phyloP scores from a whole-genome alignment of 2,329 filamentous ascomycete genomes.

The Teratosphaeria epicoccoides region DNA sequence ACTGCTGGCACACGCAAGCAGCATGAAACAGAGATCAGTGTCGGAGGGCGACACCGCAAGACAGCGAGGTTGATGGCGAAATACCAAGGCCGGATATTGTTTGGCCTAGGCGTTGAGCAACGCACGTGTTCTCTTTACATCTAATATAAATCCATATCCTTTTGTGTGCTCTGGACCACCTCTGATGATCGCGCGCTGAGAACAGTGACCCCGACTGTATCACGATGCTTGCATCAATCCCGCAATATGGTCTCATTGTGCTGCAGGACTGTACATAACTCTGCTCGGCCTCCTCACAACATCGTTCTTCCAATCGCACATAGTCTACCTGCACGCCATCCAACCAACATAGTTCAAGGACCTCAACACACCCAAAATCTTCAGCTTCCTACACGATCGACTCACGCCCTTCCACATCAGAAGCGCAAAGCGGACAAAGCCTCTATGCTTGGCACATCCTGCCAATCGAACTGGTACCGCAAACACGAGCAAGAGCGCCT shows the following conservation, averaged over 20 bases:
- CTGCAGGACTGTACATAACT: constrained; percentile 29
- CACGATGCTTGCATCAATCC: not conserved
- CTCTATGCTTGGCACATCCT: constrained; percentile 43
- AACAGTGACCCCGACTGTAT: too few relatives aligned
- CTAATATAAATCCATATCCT: too few relatives aligned
- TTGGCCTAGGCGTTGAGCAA: not conserved
- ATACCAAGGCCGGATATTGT: constrained; percentile 1
- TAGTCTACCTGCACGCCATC: constrained; percentile 46
- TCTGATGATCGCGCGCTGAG: too few relatives aligned
- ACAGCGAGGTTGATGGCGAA: not conserved
- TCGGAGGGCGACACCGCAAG: not conserved
- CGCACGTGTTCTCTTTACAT: not conserved
- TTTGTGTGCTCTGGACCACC: too few relatives aligned
- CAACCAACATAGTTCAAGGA: constrained; percentile 46
- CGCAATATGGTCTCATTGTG: not conserved
- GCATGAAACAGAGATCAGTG: not conserved
- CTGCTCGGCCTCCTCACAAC: constrained; percentile 39
- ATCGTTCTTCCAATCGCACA: constrained; percentile 43
- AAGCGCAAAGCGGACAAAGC: constrained; percentile 31
- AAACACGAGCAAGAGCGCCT: constrained; percentile 32
- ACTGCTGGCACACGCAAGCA: too few relatives aligned
- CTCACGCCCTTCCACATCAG: constrained; percentile 39
- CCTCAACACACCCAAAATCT: constrained; percentile 38
- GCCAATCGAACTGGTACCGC: constrained; percentile 36
- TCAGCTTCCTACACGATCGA: constrained; percentile 40